phyloP scores from a whole-genome alignment of 441 rosid genomes.

The Brassica balearica region DNA sequence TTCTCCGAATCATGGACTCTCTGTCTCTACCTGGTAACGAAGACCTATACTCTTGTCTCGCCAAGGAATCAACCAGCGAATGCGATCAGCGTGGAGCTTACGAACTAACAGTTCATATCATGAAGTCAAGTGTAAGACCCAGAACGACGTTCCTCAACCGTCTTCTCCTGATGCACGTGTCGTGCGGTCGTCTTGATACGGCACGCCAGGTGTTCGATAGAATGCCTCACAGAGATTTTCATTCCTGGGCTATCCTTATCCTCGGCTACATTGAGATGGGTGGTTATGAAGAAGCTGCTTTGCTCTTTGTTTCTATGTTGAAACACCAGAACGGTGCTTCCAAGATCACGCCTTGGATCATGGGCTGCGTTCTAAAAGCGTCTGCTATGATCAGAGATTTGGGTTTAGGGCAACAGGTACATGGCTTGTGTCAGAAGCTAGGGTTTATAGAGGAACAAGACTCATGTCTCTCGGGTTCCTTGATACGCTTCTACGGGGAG shows the following conservation, averaged over 20 bases:
- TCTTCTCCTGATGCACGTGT: conserved; percentile 54
- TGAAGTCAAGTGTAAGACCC: conserved; percentile 45
- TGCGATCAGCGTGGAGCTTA: conserved; percentile 54
- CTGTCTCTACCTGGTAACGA: conserved; percentile 54
- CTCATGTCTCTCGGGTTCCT: conserved; percentile 45
- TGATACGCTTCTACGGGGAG: conserved; percentile 66
- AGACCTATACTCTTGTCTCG: conserved; percentile 62
- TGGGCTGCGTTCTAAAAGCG: conserved; percentile 58
- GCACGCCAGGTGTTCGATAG: conserved; percentile 69
- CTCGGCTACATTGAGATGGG: conserved; percentile 51
- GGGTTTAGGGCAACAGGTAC: conserved; percentile 67
- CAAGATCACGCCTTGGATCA: conserved; percentile 51
- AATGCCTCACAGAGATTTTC: conserved; percentile 58
- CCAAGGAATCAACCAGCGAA: conserved; percentile 57
- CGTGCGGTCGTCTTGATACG: conserved; percentile 52
- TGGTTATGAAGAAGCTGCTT: conserved; percentile 51
- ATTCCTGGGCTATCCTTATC: conserved; percentile 65
- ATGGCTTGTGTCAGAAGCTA: conserved; percentile 61
- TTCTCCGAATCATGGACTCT: conserved; percentile 59
- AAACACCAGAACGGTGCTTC: conserved; percentile 20
- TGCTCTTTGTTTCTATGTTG: conserved; percentile 52
- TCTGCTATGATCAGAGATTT: conserved; percentile 54
- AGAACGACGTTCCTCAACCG: conserved; percentile 49
- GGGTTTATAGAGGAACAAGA: conserved; percentile 46
- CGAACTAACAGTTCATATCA: conserved; percentile 53